Evolutionary conservation across 2,329 filamentous ascomycete species (phyloP).

Genomic region (Aureobasidium sp.): DNA sequence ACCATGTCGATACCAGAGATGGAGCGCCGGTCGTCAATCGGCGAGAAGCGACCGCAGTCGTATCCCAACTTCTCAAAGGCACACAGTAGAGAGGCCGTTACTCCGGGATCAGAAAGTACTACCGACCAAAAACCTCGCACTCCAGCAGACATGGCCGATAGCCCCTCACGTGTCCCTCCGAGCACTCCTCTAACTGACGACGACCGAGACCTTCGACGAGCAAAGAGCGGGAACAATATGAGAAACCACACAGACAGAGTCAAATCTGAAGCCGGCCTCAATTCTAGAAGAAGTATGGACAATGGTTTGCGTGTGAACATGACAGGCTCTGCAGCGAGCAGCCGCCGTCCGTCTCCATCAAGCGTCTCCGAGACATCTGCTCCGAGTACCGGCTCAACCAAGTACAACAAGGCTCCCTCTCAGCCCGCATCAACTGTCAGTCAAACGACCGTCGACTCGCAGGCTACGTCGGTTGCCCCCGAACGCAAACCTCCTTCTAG

Average conservation of each 20-base stretch:
- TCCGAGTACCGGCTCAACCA: conserved; percentile 8
- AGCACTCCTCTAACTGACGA: conserved; percentile 39
- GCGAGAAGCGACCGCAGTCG: conserved; percentile 42
- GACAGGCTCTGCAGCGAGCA: conserved; percentile 34
- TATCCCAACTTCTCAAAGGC: conserved; percentile 85
- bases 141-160: conserved; percentile 12
- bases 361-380: conserved; percentile 34
- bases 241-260: conserved; percentile 30
- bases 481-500: conserved; percentile 25
- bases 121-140: conserved; percentile 4
- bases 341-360: conserved; percentile 30
- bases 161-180: conserved; percentile 31
- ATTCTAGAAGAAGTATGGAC: conserved; percentile 34
- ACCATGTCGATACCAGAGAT: conserved; percentile 38
- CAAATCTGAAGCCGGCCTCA: conserved; percentile 26
- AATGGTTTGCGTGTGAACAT: conserved; percentile 28
- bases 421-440: conserved; percentile 26
- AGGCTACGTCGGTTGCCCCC: conserved; percentile 38
- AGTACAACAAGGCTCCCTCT: conserved; percentile 13
- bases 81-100: conserved; percentile 79
- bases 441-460: conserved; percentile 35
- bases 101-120: conserved; percentile 32
- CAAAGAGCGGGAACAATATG: conserved; percentile 37
- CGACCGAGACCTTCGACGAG: conserved; percentile 36
- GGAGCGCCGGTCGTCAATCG: conserved; percentile 31